These are phyloP conservation scores for Primulina eburnea DNA, from an alignment of 257 asterid genomes.

Conservation along the genomic window DNA sequence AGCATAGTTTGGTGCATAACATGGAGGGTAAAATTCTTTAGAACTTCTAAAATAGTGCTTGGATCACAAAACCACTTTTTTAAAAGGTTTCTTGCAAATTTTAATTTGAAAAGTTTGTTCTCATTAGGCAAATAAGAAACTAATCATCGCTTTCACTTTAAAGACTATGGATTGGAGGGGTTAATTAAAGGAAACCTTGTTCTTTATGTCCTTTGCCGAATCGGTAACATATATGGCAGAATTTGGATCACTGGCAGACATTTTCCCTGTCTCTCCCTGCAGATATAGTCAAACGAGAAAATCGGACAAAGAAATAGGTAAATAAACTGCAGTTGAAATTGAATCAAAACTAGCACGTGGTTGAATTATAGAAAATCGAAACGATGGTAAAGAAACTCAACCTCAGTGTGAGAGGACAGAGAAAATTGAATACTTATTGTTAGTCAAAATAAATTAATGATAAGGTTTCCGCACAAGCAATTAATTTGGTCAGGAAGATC, in stretches of 20 bases:
- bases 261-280: conserved; percentile 94
- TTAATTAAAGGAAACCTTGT: conserved; percentile 50
- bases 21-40: neutral
- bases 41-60: neutral
- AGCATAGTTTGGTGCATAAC: neutral
- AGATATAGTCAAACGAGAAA: conserved; percentile 20
- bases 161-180: neutral
- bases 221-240: conserved; percentile 94
- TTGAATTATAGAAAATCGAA: neutral
- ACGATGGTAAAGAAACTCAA: neutral
- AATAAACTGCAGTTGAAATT: conserved; percentile 12
- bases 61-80: neutral
- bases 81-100: neutral
- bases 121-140: neutral
- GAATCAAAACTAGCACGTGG: neutral
- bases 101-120: neutral
- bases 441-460: neutral
- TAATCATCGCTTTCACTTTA: neutral
- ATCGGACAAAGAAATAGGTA: conserved; percentile 12
- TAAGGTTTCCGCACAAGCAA: neutral
- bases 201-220: conserved; percentile 74
- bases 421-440: neutral
- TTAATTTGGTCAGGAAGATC: neutral
- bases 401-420: neutral
- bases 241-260: conserved; percentile 91